Evolutionary conservation across 2,329 filamentous ascomycete species (phyloP).

Genomic region (Aspergillus persii): DNA sequence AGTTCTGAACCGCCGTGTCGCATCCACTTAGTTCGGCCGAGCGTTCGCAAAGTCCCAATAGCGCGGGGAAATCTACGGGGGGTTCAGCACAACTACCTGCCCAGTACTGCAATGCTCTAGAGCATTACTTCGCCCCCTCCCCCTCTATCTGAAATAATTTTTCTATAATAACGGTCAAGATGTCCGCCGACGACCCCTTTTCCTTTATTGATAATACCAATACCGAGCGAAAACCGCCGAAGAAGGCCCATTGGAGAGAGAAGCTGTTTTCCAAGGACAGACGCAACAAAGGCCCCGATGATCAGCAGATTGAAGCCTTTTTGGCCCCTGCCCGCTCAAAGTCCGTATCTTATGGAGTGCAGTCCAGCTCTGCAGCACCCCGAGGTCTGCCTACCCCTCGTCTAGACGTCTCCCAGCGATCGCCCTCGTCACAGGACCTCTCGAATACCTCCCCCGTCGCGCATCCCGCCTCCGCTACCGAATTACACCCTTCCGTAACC

Average conservation of each 20-base stretch:
- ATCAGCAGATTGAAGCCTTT: slow-evolving; percentile 56
- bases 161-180: slow-evolving; percentile 19
- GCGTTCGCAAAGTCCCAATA: not conserved
- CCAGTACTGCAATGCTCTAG: slow-evolving; percentile 33
- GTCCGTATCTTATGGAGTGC: slow-evolving; percentile 16
- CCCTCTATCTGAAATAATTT: not conserved
- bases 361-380: slow-evolving; percentile 18
- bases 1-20: not conserved
- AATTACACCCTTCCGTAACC: slow-evolving; percentile 21
- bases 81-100: not conserved
- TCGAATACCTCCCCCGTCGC: slow-evolving; percentile 17
- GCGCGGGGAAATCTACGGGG: slow-evolving; percentile 11
- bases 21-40: not conserved
- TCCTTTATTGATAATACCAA: slow-evolving; percentile 31
- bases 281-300: slow-evolving; percentile 34
- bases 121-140: not conserved
- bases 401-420: slow-evolving; percentile 36
- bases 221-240: slow-evolving; percentile 29
- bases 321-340: slow-evolving; percentile 53
- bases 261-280: slow-evolving; percentile 50
- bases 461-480: slow-evolving; percentile 18
- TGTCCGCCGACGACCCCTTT: slow-evolving; percentile 39
- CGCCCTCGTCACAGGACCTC: slow-evolving; percentile 32
- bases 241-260: slow-evolving; percentile 46
- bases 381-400: slow-evolving; percentile 33